Base-by-base conservation (phyloP, 139 green algal species). In the Chlorokybus atmophyticus region DNA sequence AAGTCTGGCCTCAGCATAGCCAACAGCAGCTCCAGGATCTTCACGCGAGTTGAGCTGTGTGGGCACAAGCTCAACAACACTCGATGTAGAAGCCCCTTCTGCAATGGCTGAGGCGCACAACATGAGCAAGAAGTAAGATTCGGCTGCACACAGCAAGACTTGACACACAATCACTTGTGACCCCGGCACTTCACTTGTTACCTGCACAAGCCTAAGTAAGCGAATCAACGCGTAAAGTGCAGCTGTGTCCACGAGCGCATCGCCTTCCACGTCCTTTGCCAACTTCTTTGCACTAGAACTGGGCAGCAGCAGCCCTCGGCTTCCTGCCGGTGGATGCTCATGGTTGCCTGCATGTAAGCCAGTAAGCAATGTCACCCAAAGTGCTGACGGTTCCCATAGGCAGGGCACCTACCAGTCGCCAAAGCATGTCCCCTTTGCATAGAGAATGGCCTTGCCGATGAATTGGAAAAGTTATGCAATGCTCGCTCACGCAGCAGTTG, bases 51-150 rank as follows among this genome's bases (percentile, higher is more conserved):
- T 21, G 40, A 47, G 1, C 65, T 47, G 65, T 90, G 79, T 2
- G 57, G 50, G 38, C 71, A 84, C 30, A 95, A 67, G 65, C 95
- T 93, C 48, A 82, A 51, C 4, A 94, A 72, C 56, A 94, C 51
- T 4, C 76, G 71, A 57, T 86, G 80, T 42, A 94, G 74, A 29
- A 80, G 68, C 28, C 25, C 40, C 62, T 80, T 87, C 64, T 40
- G 58, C 29, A 81, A 53, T 4, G 72, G 75, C 68, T 72, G 64
- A 44, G 35, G 35, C 35, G 10, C 35, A 21, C 35, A 44, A 44
- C 35, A 44, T 44, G 35, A 44, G 10, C 35, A 44, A 21, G 35
- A 10, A 44, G 10, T 44, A 44, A 44, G 14, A 44, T 21, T 14
- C 35, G 10, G 35, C 35, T 14, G 14, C 35, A 44, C 35, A 44